These are phyloP conservation scores for Gossypium arboreum DNA, from an alignment of 345 rosid species.

Conservation along the genomic window DNA sequence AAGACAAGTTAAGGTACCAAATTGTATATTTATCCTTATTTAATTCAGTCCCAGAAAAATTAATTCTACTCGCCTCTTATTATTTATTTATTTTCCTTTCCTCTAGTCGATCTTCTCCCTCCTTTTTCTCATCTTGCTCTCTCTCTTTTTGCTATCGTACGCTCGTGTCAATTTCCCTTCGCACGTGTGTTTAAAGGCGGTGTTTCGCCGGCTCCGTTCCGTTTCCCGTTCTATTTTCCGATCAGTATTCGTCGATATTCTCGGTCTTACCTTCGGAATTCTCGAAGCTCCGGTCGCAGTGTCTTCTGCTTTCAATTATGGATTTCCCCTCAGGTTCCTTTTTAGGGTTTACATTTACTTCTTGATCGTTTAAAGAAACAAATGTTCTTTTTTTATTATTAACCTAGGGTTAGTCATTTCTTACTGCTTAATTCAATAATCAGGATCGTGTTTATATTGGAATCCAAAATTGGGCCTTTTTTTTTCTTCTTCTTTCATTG, in stretches of 20 bases:
- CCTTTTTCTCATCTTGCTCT: not conserved
- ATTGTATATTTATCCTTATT: no score
- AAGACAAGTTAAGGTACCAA: no score
- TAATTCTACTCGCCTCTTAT: not conserved
- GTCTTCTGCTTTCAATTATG: conserved; percentile 11
- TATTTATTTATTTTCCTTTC: not conserved
- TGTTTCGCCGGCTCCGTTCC: not conserved
- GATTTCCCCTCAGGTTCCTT: conserved; percentile 10
- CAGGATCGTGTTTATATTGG: not conserved
- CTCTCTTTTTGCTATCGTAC: not conserved
- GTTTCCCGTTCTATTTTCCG: not conserved
- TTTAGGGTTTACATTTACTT: conserved; percentile 10
- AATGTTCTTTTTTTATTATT: not conserved
- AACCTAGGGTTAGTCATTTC: conserved; percentile 6
- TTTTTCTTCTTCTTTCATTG: not conserved
- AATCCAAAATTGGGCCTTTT: not conserved
- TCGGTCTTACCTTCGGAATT: not conserved
- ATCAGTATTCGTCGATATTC: not conserved
- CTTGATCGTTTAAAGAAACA: not conserved
- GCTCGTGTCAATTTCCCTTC: conserved; percentile 8
- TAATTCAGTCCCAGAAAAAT: not conserved
- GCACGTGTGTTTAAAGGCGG: conserved; percentile 15
- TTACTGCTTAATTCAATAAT: not conserved
- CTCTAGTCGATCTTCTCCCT: not conserved
- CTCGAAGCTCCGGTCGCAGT: conserved; percentile 10